Evolutionary conservation across 1,139 yeast species (phyloP), one percentile per base, ranked within the genome.

Genomic region (Debaryomyces coudertii): DNA sequence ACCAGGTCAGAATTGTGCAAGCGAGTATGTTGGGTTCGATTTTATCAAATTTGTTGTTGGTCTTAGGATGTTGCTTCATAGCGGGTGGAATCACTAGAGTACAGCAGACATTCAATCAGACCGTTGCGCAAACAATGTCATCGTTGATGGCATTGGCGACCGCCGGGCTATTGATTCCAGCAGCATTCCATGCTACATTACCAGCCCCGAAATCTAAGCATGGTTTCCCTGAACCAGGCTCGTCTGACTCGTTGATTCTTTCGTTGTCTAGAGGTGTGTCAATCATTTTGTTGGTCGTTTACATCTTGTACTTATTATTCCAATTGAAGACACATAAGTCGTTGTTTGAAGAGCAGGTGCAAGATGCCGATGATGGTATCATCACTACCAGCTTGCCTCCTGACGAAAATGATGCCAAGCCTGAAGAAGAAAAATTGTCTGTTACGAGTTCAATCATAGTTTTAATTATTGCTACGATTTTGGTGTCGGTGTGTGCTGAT

Each of bases 81-180:
- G 93, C 90, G 42, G 99, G 99, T 46, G 99, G 99, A 12, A 77
- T 85, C 62, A 86, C 88, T 54, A 80, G 95, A 50, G 78, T 85
- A 37, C 95, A 88, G 64, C 99, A 93, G 66, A 79, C 79, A 3
- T 93, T 95, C 70, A 92, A 92, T 72, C 95, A 87, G 66, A 92
- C 98, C 0, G 97, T 92, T 8, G 99, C 99, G 6, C 98, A 93
- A 56, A 90, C 98, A 15, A 93, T 95, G 97, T 83, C 93, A 25
- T 89, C 97, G 2, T 76, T 93, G 55, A 81, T 93, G 84, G 96
- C 96, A 0, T 82, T 93, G 51, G 90, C 97, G 0, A 86, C 95
- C 38, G 86, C 93, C 29, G 90, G 97, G 1, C 76, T 93, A 56
- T 69, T 93, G 60, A 84, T 93, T 49, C 99, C 99, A 3, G 98